Evolutionary conservation across 2,329 filamentous ascomycete genomes (phyloP).

Genomic region (Clarireedia homoeocarpa): DNA sequence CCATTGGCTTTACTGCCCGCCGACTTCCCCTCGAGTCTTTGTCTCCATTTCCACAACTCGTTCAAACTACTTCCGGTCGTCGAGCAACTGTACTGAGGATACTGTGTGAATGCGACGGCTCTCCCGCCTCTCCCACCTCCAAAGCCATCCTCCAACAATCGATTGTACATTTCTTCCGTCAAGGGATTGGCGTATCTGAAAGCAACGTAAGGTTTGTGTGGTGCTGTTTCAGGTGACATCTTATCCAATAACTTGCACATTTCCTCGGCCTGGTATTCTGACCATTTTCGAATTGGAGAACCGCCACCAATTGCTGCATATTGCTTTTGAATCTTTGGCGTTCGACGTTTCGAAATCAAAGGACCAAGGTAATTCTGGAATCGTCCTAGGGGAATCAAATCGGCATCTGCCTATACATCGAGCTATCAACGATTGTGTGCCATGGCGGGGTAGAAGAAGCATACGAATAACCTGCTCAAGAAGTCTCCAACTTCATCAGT

Average conservation of each 20-base stretch:
- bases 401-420: slow-evolving; percentile 65
- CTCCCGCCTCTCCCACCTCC: slow-evolving; percentile 83
- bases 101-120: slow-evolving; percentile 95
- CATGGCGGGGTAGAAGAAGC: slow-evolving; percentile 28
- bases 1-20: slow-evolving; percentile 29
- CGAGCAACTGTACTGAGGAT: slow-evolving; percentile 96
- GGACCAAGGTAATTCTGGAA: slow-evolving; percentile 87
- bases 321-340: slow-evolving; percentile 94
- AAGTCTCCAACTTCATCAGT: slow-evolving; percentile 85
- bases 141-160: slow-evolving; percentile 80
- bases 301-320: slow-evolving; percentile 93
- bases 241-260: slow-evolving; percentile 97
- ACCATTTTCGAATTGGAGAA: slow-evolving; percentile 98
- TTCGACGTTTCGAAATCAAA: slow-evolving; percentile 76
- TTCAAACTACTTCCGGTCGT: slow-evolving; percentile 95
- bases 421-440: slow-evolving; percentile 7
- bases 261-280: slow-evolving; percentile 83
- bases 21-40: slow-evolving; percentile 73
- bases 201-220: slow-evolving; percentile 94
- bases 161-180: slow-evolving; percentile 87
- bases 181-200: slow-evolving; percentile 92
- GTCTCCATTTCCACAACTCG: slow-evolving; percentile 95
- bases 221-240: slow-evolving; percentile 84
- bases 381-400: slow-evolving; percentile 90
- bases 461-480: slow-evolving; percentile 82